phyloP scores from a whole-genome alignment of 1,284 basidiomycete species.

The Malassezia sp. region DNA sequence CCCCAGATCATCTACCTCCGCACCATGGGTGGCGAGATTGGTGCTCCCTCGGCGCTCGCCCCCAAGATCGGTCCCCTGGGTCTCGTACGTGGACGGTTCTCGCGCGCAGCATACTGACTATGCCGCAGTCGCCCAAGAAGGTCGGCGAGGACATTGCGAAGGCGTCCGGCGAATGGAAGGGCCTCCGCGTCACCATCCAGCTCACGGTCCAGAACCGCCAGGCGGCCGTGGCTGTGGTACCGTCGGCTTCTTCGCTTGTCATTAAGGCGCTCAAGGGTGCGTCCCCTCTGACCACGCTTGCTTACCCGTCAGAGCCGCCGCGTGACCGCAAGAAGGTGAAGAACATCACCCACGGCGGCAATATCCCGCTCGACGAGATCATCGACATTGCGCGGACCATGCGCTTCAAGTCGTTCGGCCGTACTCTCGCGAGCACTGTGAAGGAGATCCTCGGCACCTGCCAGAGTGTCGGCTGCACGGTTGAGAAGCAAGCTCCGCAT shows the following conservation, averaged over 20 bases:
- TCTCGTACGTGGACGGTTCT: constrained; percentile 65
- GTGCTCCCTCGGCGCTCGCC: constrained; percentile 93
- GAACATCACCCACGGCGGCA: constrained; percentile 97
- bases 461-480: constrained; percentile 85
- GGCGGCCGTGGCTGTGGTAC: constrained; percentile 90
- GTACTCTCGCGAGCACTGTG: constrained; percentile 73
- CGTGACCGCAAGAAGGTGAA: constrained; percentile 99
- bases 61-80: constrained; percentile 99
- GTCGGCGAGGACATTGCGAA: constrained; percentile 99
- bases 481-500: constrained; percentile 86
- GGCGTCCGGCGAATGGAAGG: constrained; percentile 97
- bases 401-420: constrained; percentile 88
- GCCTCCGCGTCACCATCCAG: constrained; percentile 97
- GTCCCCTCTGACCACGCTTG: background rate
- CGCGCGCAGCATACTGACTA: constrained; percentile 3
- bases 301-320: constrained; percentile 66
- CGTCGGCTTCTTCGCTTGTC: constrained; percentile 92
- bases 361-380: constrained; percentile 85
- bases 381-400: constrained; percentile 91
- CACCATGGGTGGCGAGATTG: constrained; percentile 98
- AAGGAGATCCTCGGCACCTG: constrained; percentile 58
- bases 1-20: constrained; percentile 85
- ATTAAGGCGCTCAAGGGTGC: constrained; percentile 80
- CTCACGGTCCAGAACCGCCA: constrained; percentile 99
- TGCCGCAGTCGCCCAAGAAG: constrained; percentile 87